Evolutionary conservation across 139 green algal species (phyloP).

Genomic region (Bryopsis sp.): DNA sequence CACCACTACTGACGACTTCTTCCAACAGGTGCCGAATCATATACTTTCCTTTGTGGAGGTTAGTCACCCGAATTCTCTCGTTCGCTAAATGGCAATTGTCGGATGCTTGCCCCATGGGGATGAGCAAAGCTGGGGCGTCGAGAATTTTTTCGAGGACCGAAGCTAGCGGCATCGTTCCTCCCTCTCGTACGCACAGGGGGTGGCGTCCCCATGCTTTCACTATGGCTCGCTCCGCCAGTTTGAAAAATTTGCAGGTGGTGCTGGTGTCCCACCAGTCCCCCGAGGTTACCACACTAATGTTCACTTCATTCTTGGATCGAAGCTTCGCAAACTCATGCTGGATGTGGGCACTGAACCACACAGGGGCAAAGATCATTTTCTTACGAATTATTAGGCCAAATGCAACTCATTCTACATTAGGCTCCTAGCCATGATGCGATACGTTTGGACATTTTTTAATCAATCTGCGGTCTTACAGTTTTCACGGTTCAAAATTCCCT

Average conservation of each 20-base stretch:
- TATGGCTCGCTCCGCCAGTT: slow-evolving; percentile 65
- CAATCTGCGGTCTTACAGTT: too few species aligned
- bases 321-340: slow-evolving; percentile 71
- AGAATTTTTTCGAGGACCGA: slow-evolving; percentile 77
- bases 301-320: slow-evolving; percentile 63
- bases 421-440: not conserved
- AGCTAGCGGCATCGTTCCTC: slow-evolving; percentile 85
- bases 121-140: slow-evolving; percentile 71
- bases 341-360: slow-evolving; percentile 56
- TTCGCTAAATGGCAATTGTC: slow-evolving; percentile 84
- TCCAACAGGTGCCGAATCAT: slow-evolving; percentile 63
- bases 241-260: slow-evolving; percentile 47
- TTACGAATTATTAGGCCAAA: not conserved
- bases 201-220: slow-evolving; percentile 56
- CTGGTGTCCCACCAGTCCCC: slow-evolving; percentile 90
- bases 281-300: slow-evolving; percentile 47
- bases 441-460: too few species aligned
- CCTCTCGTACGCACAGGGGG: slow-evolving; percentile 76
- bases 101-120: slow-evolving; percentile 84
- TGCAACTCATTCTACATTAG: slow-evolving; percentile 20
- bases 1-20: slow-evolving; percentile 40
- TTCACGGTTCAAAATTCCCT: too few species aligned
- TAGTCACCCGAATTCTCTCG: slow-evolving; percentile 71
- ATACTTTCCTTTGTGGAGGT: slow-evolving; percentile 77
- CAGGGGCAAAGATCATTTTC: slow-evolving; percentile 23